Evolutionary conservation across 192 early-diverging fungal species (phyloP).

Genomic region (Coemansia sp.): DNA sequence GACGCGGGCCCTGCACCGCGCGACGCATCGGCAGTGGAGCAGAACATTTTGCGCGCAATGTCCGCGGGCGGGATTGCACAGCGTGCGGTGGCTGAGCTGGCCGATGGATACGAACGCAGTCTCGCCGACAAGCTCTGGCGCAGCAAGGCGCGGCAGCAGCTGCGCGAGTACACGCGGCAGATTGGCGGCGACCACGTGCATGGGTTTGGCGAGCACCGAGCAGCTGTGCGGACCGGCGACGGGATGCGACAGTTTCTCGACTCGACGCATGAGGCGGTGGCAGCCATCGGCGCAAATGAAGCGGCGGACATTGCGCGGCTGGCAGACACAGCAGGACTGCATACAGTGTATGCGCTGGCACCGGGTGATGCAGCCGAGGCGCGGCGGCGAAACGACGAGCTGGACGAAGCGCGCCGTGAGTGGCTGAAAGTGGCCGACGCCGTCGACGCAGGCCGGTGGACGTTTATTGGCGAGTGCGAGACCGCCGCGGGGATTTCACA

Average conservation of each 20-base stretch:
- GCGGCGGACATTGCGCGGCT: conserved; percentile 19
- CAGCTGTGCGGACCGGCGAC: conserved; percentile 54
- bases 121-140: conserved; percentile 44
- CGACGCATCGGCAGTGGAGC: conserved; percentile 14
- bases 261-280: conserved; percentile 24
- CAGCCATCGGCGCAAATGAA: conserved; percentile 10
- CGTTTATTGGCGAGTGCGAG: conserved; percentile 43
- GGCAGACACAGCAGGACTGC: conserved; percentile 24
- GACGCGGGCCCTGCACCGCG: neutral
- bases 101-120: conserved; percentile 29
- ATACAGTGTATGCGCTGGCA: conserved; percentile 21
- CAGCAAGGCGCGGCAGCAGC: conserved; percentile 21
- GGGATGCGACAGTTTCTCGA: conserved; percentile 55
- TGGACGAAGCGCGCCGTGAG: conserved; percentile 32
- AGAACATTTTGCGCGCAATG: conserved; percentile 30
- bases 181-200: conserved; percentile 15
- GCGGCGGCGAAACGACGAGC: conserved; percentile 37
- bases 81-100: conserved; percentile 24
- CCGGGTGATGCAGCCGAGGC: conserved; percentile 22
- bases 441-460: conserved; percentile 19
- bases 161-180: conserved; percentile 27
- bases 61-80: conserved; percentile 3
- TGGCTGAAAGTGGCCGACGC: conserved; percentile 18
- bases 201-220: conserved; percentile 56
- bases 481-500: conserved; percentile 25